Conservation (phyloP, 164 flowering plant genomes). For the Hamamelis virginiana region DNA sequence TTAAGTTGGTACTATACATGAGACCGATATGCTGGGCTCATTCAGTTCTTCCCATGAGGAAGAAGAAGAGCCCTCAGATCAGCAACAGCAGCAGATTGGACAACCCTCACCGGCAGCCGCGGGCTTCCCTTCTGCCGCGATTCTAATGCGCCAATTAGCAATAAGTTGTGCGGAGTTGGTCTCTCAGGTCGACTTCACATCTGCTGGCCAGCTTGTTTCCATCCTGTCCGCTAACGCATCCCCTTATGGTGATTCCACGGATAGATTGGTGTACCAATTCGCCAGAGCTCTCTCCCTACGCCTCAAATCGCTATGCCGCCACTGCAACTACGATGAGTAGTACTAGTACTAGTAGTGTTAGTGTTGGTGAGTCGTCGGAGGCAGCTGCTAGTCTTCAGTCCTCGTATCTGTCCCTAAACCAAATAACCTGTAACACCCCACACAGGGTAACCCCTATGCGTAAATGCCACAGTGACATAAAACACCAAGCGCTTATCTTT, state of each 20-base stretch:
- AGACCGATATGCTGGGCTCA: slow-evolving; percentile 38
- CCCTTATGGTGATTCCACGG: slow-evolving; percentile 76
- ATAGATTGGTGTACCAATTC: slow-evolving; percentile 66
- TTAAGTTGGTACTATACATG: too few species aligned
- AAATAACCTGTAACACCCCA: too few species aligned
- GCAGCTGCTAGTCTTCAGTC: slow-evolving; percentile 42
- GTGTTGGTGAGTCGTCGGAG: slow-evolving; percentile 1
- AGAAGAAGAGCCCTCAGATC: slow-evolving; percentile 31
- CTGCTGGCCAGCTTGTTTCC: slow-evolving; percentile 62
- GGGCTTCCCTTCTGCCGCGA: slow-evolving; percentile 25
- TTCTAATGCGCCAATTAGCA: slow-evolving; percentile 65
- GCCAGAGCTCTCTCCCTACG: slow-evolving; percentile 59
- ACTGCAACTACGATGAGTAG: too few species aligned
- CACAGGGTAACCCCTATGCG: too few species aligned
- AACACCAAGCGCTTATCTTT: too few species aligned
- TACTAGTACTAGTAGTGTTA: not conserved
- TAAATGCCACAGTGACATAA: too few species aligned
- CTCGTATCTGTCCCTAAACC: slow-evolving; percentile 71
- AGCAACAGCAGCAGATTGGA: slow-evolving; percentile 16
- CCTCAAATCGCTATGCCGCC: slow-evolving; percentile 25
- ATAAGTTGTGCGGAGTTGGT: slow-evolving; percentile 68
- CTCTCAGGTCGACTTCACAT: slow-evolving; percentile 54
- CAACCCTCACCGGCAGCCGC: slow-evolving; percentile 12
- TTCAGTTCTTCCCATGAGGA: slow-evolving; percentile 29
- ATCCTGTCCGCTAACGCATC: slow-evolving; percentile 57